phyloP scores from a whole-genome alignment of 116 monocot genomes.

The Phalaenopsis hybrid region DNA sequence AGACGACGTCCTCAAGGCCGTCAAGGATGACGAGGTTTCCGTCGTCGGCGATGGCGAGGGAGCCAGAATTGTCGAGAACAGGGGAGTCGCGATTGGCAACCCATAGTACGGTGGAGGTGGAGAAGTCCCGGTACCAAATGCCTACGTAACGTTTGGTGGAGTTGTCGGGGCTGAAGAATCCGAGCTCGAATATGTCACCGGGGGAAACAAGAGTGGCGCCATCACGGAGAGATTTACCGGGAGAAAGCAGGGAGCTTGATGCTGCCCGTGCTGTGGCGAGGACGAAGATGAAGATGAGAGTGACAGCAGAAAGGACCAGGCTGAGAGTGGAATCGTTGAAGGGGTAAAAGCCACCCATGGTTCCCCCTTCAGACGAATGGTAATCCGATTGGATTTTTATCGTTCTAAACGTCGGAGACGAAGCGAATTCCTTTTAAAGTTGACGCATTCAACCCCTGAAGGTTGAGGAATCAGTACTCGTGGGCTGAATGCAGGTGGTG shows the following conservation, averaged over 20 bases:
- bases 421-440: neutral
- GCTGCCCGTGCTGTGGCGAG: neutral
- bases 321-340: neutral
- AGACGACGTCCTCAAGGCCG: slow-evolving; percentile 8
- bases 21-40: slow-evolving; percentile 32
- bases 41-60: slow-evolving; percentile 10
- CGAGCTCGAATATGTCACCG: slow-evolving; percentile 28
- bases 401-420: neutral
- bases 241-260: slow-evolving; percentile 9
- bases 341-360: neutral
- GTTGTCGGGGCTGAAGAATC: slow-evolving; percentile 36
- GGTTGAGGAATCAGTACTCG: neutral
- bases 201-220: slow-evolving; percentile 33
- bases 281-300: neutral
- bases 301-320: neutral
- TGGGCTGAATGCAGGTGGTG: neutral
- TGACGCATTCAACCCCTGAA: neutral
- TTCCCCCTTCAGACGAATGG: neutral
- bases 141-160: slow-evolving; percentile 21
- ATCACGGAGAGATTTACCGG: slow-evolving; percentile 17
- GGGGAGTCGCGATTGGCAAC: slow-evolving; percentile 42
- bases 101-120: slow-evolving; percentile 30
- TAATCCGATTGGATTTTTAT: neutral
- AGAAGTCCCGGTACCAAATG: slow-evolving; percentile 34
- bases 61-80: slow-evolving; percentile 10